These are phyloP conservation scores for Pichia gijzeniarum DNA, from an alignment of 805 yeast species.

Conservation along the genomic window DNA sequence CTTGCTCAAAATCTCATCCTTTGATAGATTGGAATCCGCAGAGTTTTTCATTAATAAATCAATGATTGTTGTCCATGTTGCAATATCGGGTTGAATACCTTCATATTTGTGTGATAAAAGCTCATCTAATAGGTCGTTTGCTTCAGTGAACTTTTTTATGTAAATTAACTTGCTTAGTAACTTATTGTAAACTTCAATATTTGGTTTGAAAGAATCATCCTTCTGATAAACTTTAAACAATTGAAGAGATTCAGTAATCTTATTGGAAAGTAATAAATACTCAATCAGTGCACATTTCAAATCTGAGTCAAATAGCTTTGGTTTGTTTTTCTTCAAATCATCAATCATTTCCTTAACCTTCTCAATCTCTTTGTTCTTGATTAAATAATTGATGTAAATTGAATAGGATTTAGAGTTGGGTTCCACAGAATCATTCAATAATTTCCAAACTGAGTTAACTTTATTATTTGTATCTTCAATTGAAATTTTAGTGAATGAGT, in stretches of 20 bases:
- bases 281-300: conserved; percentile 40
- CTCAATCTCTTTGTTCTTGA: conserved; percentile 34
- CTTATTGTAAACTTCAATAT: conserved; percentile 45
- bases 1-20: conserved; percentile 30
- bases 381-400: conserved; percentile 41
- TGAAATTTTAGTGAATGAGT: conserved; percentile 23
- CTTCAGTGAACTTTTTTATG: conserved; percentile 35
- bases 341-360: conserved; percentile 37
- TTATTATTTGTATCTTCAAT: conserved; percentile 28
- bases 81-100: conserved; percentile 47
- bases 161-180: conserved; percentile 39
- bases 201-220: conserved; percentile 34
- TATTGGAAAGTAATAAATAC: conserved; percentile 37
- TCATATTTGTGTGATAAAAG: conserved; percentile 30
- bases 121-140: conserved; percentile 41
- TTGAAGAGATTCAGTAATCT: conserved; percentile 36
- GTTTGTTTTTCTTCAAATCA: conserved; percentile 28
- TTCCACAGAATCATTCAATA: conserved; percentile 24
- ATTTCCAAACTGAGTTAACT: conserved; percentile 33
- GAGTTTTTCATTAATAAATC: conserved; percentile 48
- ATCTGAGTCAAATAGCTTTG: conserved; percentile 31
- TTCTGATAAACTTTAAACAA: conserved; percentile 22
- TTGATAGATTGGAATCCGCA: conserved; percentile 34
- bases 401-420: conserved; percentile 46
- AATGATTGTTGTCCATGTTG: conserved; percentile 55